Base-by-base conservation (phyloP, 148 eudicot genomes). In the Arctostaphylos glauca region DNA sequence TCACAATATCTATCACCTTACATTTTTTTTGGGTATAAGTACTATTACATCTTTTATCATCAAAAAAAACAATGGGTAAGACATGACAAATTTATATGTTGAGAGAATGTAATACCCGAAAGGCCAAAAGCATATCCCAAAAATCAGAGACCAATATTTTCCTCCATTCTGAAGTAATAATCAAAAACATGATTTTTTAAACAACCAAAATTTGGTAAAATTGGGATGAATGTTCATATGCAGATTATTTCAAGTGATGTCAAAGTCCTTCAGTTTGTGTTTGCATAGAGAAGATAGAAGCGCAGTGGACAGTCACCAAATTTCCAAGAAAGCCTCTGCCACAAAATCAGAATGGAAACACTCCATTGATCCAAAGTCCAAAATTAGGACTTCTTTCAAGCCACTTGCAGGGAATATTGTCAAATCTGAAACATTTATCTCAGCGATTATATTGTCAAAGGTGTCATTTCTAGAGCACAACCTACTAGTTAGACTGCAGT, bases 241-340 rank as follows among this genome's bases (percentile, higher is more conserved):
- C 81, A 80, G 31, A 47, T 66, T 67, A 6, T 31, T 54, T 13
- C 16, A 23, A 48, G 53, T 66, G 59, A 64, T 67, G 25, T 31
- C 47, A 79, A 80, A n/a, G 14, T 18, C 18, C 75, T 25, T 52
- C 77, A 49, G 23, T 78, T 15, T 8, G 23, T 14, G 62, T 73
- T 3, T 46, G 53, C 54, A 54, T 19, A 78, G 56, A 18, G 38
- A 54, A 44, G n/a, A 52, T 64, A n/a, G 14, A 77, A 41, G 43
- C 18, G 74, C 46, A 2, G 15, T 8, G 72, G 54, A 47, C 23
- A 43, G 73, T 23, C 52, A 38, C 18, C 15, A 19, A 58, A 16
- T 71, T 54, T 79, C 78, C 46, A 55, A 5, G 12, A 71, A 68
- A 84, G 68, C 62, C 48, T n/a, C 79, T 56, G 72, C 72, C 9